A percentile compares a stretch with the other conserved stretches of the same genome.
These are phyloP conservation scores for Gynostemma pentaphyllum DNA, from an alignment of 306 rosid species.

Conservation along the genomic window DNA sequence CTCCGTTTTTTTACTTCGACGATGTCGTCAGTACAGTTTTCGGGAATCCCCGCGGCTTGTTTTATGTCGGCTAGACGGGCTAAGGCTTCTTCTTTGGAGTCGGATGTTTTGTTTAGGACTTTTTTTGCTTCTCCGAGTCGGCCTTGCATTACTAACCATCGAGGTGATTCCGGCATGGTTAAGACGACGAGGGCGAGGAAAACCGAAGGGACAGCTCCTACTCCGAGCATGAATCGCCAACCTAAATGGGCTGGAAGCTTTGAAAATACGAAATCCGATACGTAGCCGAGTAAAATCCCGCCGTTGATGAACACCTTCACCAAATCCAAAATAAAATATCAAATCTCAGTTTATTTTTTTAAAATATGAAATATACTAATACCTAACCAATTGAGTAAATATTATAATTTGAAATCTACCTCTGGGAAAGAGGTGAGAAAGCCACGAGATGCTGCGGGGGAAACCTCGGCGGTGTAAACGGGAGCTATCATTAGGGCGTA, in stretches of 20 bases:
- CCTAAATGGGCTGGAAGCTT: constrained; percentile 22
- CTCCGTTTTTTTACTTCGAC: background rate
- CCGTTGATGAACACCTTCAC: constrained; percentile 40
- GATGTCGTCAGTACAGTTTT: constrained; percentile 26
- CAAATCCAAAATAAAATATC: background rate
- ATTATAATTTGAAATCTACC: too few species aligned
- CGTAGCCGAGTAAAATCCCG: constrained; percentile 45
- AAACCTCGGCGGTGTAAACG: constrained; percentile 2
- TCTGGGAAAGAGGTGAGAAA: constrained; percentile 6
- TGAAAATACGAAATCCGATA: constrained; percentile 44
- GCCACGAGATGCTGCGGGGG: background rate
- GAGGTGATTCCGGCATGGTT: constrained; percentile 62
- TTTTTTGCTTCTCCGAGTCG: constrained; percentile 41
- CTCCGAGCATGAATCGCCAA: constrained; percentile 63
- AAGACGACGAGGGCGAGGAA: constrained; percentile 26
- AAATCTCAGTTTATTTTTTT: background rate
- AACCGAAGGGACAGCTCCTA: constrained; percentile 37
- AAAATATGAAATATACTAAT: background rate
- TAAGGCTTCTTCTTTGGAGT: constrained; percentile 38
- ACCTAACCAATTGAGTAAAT: too few species aligned
- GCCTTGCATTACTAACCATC: constrained; percentile 63
- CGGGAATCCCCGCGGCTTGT: constrained; percentile 37
- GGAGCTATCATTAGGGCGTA: constrained; percentile 6
- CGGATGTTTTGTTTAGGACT: constrained; percentile 47
- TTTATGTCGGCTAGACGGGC: constrained; percentile 42